phyloP scores from a whole-genome alignment of 805 yeast species.

The Metschnikowia baotianmanensis region DNA sequence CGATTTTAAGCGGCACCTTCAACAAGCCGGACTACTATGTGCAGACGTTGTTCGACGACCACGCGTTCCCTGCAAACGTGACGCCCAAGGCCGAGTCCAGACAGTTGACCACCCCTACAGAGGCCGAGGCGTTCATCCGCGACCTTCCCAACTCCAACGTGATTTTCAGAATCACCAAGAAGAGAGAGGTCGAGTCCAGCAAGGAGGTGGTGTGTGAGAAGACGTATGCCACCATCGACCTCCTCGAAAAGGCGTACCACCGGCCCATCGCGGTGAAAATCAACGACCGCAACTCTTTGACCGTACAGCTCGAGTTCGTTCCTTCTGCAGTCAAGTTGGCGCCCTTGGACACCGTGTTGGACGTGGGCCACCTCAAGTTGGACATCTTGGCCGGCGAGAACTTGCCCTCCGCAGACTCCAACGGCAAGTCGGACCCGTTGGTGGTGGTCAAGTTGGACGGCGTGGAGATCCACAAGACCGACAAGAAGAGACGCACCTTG shows the following conservation, averaged over 20 bases:
- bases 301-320: conserved; percentile 54
- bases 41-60: conserved; percentile 65
- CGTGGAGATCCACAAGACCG: conserved; percentile 53
- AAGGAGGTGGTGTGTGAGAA: conserved; percentile 54
- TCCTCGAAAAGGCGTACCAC: conserved; percentile 49
- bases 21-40: conserved; percentile 48
- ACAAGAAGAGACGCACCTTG: conserved; percentile 61
- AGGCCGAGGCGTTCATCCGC: conserved; percentile 62
- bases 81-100: conserved; percentile 50
- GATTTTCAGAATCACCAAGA: conserved; percentile 56
- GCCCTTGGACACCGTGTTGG: conserved; percentile 58
- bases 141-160: conserved; percentile 63
- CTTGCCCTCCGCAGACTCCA: conserved; percentile 59
- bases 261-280: conserved; percentile 47
- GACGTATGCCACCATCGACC: conserved; percentile 48
- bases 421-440: conserved; percentile 78
- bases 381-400: conserved; percentile 55
- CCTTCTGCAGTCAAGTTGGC: conserved; percentile 58
- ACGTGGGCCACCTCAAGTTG: conserved; percentile 62
- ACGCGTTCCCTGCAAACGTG: conserved; percentile 54
- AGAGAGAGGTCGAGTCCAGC: conserved; percentile 43
- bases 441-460: conserved; percentile 54
- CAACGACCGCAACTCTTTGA: conserved; percentile 37
- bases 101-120: conserved; percentile 41
- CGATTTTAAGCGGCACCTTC: conserved; percentile 49